Conservation (phyloP, 495 filamentous ascomycete genomes). For the Trichocladium uniseriatum region DNA sequence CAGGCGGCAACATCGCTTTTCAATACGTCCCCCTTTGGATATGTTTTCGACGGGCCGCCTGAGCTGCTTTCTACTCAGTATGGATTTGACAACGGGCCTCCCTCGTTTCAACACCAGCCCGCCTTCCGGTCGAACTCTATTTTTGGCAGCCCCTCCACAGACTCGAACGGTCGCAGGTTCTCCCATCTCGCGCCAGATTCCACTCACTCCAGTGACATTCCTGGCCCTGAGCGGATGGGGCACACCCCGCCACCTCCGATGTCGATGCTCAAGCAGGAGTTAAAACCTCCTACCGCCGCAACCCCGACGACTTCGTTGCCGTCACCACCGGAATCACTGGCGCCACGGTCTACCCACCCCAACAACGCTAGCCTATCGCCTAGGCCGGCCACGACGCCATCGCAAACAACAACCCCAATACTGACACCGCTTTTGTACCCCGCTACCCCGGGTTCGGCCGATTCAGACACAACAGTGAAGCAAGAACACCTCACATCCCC, state of each 20-base stretch:
- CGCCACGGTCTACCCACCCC: conserved; percentile 10
- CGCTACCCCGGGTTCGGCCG: conserved; percentile 8
- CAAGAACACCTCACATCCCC: background rate
- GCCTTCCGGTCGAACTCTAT: conserved; percentile 49
- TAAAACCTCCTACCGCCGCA: background rate
- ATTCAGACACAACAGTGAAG: background rate
- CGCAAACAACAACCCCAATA: conserved; percentile 12
- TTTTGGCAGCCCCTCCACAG: conserved; percentile 41
- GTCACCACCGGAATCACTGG: conserved; percentile 25
- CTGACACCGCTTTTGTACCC: conserved; percentile 18
- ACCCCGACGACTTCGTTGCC: conserved; percentile 11
- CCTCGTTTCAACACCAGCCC: conserved; percentile 27
- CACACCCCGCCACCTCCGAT: conserved; percentile 13
- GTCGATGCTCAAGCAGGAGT: conserved; percentile 9
- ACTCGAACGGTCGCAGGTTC: conserved; percentile 38
- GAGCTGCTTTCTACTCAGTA: conserved; percentile 28
- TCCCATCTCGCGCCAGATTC: conserved; percentile 48
- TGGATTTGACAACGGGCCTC: conserved; percentile 24
- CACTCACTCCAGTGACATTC: conserved; percentile 23
- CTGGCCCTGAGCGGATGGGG: conserved; percentile 10
- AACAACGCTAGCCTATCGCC: conserved; percentile 16
- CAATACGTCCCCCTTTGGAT: conserved; percentile 41
- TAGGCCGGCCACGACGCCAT: background rate
- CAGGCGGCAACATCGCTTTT: conserved; percentile 15
- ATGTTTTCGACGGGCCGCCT: conserved; percentile 39